Evolutionary conservation across 2,329 filamentous ascomycete genomes (phyloP).

Genomic region (Talaromyces rugulosus): DNA sequence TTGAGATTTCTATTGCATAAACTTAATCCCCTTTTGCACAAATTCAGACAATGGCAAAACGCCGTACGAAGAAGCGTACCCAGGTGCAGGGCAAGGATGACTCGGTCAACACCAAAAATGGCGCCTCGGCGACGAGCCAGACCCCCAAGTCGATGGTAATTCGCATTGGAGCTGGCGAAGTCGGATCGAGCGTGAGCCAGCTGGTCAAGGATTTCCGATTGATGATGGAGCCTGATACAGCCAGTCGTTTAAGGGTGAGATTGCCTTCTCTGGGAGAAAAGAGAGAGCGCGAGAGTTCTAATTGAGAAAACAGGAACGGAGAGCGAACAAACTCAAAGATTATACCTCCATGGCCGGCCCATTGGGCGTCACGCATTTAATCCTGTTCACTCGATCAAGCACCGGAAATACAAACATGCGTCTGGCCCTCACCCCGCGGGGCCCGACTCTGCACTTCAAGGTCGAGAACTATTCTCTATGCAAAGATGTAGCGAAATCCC

Average conservation of each 20-base stretch:
- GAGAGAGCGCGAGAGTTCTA: background rate
- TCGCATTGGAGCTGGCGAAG: slow-evolving; percentile 88
- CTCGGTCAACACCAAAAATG: slow-evolving; percentile 45
- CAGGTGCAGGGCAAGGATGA: slow-evolving; percentile 65
- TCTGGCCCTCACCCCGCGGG: slow-evolving; percentile 79
- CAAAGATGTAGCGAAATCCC: slow-evolving; percentile 80
- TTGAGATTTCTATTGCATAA: background rate
- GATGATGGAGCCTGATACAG: slow-evolving; percentile 96
- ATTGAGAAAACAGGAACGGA: slow-evolving; percentile 58
- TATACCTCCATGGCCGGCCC: slow-evolving; percentile 95
- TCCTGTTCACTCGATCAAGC: slow-evolving; percentile 87
- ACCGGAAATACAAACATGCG: slow-evolving; percentile 90
- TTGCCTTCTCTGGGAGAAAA: background rate
- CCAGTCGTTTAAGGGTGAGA: slow-evolving; percentile 68
- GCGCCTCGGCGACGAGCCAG: slow-evolving; percentile 3
- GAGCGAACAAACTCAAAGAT: slow-evolving; percentile 82
- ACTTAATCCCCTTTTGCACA: background rate
- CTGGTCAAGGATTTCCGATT: slow-evolving; percentile 83
- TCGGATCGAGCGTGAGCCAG: slow-evolving; percentile 86
- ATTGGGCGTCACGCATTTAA: slow-evolving; percentile 83
- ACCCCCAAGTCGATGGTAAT: slow-evolving; percentile 98
- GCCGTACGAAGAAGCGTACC: slow-evolving; percentile 82
- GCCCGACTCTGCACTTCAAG: slow-evolving; percentile 88
- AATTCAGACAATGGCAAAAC: slow-evolving; percentile 63
- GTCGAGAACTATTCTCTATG: slow-evolving; percentile 92